These are phyloP conservation scores for Begonia masoniana DNA, from an alignment of 306 rosid species.

Conservation along the genomic window DNA sequence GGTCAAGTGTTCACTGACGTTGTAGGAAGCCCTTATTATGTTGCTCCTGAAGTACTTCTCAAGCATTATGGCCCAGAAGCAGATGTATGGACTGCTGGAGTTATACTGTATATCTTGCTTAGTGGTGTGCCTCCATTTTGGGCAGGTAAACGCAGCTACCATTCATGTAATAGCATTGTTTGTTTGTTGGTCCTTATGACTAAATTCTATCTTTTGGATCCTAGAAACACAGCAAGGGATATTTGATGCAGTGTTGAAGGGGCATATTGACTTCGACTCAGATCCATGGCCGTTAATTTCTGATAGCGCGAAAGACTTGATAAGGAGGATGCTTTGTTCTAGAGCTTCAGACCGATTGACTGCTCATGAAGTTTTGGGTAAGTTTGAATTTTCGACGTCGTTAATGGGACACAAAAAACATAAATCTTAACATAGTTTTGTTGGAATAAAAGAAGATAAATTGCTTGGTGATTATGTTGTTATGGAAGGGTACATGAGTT, in stretches of 20 bases:
- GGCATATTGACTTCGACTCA: constrained; percentile 81
- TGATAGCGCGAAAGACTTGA: constrained; percentile 72
- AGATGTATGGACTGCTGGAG: constrained; percentile 96
- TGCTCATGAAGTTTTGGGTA: constrained; percentile 89
- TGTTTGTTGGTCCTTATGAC: not conserved
- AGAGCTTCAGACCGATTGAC: constrained; percentile 66
- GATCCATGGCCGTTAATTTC: constrained; percentile 93
- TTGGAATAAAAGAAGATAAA: too few species aligned
- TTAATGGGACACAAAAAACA: too few species aligned
- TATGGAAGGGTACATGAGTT: too few species aligned
- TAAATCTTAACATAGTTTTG: too few species aligned
- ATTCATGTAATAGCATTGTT: not conserved
- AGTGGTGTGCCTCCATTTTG: constrained; percentile 98
- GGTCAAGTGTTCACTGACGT: constrained; percentile 91
- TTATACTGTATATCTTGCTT: constrained; percentile 75
- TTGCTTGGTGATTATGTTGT: too few species aligned
- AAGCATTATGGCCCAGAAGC: constrained; percentile 93
- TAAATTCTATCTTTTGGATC: constrained; percentile 29
- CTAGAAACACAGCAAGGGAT: constrained; percentile 96
- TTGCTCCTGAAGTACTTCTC: constrained; percentile 96
- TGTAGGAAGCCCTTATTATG: constrained; percentile 95
- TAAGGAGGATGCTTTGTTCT: constrained; percentile 75
- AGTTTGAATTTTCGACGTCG: constrained; percentile 17
- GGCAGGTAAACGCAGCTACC: constrained; percentile 49
- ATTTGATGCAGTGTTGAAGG: constrained; percentile 91